Base-by-base conservation (phyloP, 192 early-diverging fungal species). In the Entomortierella beljakovae region DNA sequence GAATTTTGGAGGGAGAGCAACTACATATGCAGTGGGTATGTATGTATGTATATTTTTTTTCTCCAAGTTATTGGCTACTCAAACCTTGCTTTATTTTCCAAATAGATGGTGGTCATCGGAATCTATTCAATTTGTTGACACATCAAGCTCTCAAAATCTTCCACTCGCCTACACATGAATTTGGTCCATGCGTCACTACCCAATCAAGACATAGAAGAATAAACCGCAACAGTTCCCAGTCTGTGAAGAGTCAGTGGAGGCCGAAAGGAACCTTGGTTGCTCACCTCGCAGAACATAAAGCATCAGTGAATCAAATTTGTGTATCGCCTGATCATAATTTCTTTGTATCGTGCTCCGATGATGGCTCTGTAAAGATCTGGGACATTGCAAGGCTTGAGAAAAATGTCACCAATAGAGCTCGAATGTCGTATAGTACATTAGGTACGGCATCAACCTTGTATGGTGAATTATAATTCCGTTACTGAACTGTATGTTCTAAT, bases 311-410 rank as follows among this genome's bases (percentile, higher is more conserved):
- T 26, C 88, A 91, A 53, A 75, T 96, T 8, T 84, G 79, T 0
- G 84, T 93, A 1, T 90, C 92, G 3, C 86, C 86, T 15, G 93
- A 94, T 72, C 90, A 90, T 23, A 84, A 86, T 5, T 81, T 93
- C 46, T 92, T 98, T 80, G 91, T 92, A 11, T 90, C 94, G 0
- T 94, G 90, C 48, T 94, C 94, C 22, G 90, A 92, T 32, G 95
- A 97, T 74, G 94, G 94, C 31, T 89, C 88, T 2, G 86, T 94
- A 16, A 90, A 90, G 57, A 88, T 95, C 57, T 98, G 96, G 91
- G 97, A 98, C 79, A 87, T 85, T 33, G 86, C 77, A 1, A 83
- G 93, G 31, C 82, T 98, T 23, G 92, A 93, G 56, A 93, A 92
- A 53, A 97, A 94, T 70, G 93, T 96, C 0, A 89, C 93, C 20